Conservation (phyloP, 179 eudicot genomes). For the Silene noctiflora region DNA sequence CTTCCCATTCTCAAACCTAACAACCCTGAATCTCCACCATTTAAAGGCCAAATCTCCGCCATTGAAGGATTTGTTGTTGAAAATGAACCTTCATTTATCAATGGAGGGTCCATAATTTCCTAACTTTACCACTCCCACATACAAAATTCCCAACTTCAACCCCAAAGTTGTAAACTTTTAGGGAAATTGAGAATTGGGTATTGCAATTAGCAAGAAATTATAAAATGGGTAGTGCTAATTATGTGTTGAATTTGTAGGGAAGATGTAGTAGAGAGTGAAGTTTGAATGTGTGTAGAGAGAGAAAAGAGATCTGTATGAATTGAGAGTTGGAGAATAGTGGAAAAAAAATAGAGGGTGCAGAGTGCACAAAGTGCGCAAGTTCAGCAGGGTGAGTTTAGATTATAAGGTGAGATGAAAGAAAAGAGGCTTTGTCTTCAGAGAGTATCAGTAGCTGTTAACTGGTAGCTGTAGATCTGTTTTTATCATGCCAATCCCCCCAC, state of each 20-base stretch:
- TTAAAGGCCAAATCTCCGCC: constrained; percentile 49
- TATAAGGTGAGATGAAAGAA: too few relatives aligned
- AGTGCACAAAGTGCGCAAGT: too few relatives aligned
- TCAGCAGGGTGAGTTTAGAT: too few relatives aligned
- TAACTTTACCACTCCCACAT: constrained; percentile 7
- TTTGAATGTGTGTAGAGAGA: constrained; percentile 15
- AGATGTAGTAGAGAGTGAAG: constrained; percentile 18
- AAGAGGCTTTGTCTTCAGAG: too few relatives aligned
- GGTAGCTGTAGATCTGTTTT: too few relatives aligned
- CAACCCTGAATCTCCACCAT: constrained; percentile 32
- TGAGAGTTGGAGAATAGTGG: neutral
- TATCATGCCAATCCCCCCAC: neutral
- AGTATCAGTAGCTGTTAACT: too few relatives aligned
- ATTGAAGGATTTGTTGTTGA: constrained; percentile 41
- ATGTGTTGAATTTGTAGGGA: constrained; percentile 3
- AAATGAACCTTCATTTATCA: constrained; percentile 46
- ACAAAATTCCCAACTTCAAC: constrained; percentile 13
- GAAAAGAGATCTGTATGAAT: neutral
- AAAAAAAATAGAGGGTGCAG: constrained; percentile 4
- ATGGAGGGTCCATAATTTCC: constrained; percentile 43
- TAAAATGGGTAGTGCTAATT: constrained; percentile 22
- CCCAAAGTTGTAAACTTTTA: neutral
- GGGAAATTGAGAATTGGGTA: constrained; percentile 24
- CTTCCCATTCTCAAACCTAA: constrained; percentile 44
- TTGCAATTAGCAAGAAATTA: constrained; percentile 3